Evolutionary conservation across 2,329 filamentous ascomycete genomes (phyloP), one percentile per base, ranked within the genome.

Genomic region (Alternaria panax): DNA sequence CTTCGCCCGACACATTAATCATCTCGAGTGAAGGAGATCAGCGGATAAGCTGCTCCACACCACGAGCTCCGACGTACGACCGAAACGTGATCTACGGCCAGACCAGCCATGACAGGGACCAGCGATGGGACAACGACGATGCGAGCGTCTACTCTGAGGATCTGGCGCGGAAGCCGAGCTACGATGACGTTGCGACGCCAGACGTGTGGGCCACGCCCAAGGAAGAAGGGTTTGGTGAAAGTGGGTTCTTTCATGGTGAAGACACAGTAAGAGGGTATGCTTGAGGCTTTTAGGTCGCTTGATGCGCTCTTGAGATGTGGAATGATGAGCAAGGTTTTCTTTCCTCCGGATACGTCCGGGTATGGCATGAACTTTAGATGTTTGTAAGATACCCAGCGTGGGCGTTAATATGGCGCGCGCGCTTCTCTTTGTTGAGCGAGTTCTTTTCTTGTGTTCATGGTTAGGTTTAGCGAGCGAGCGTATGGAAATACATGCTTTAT

Each of bases 181-280:
- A 58, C n/a, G 71, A 74, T 16, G 69, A 74, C 7, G 41, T 70
- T 1, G 57, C 62, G 7, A 75, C 71, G 51, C 73, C 73, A 2
- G 75, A 78, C 22, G 68, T 66, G 2, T 78, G 73, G 73, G 72
- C 71, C 5, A 78, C 75, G 59, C 75, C 75, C 1, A 75, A 72
- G 76, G 64, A 85, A 77, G 56, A 72, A 60, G 66, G 54, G 11
- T 68, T 65, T 22, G 46, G 57, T 20, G 60, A 54, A 0, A 70
- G 66, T 58, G 73, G 67, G 0, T 75, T 75, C 25, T 72, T 75
- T 25, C 47, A 57, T 3, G 30, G 9, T 14, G 42, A 38, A 18
- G 46, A 38, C 5, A 46, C 54, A 40, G 54, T 54, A 5, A 59
- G 47, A 25, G 38, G 51, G 18, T 54, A 47, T 47, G 54, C 24